A percentile compares a stretch with the other conserved stretches of the same genome.
Conservation (phyloP, 306 rosid genomes). For the Glycine tomentella region DNA sequence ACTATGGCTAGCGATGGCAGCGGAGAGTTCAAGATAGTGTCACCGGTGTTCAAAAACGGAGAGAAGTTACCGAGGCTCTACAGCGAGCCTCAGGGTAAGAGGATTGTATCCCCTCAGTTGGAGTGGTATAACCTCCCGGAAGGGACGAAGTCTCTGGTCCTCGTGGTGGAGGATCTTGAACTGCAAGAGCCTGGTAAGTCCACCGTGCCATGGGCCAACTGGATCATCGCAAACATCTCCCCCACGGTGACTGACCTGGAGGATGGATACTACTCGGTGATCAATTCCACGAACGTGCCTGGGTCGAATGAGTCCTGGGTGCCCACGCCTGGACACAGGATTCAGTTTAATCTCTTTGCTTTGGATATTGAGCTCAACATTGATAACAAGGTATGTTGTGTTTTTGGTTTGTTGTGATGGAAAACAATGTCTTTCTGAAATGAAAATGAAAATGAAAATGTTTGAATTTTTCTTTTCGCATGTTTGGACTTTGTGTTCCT, state of each 20-base stretch:
- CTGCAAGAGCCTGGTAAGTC: slow-evolving; percentile 61
- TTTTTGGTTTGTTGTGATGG: no score
- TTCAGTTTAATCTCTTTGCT: slow-evolving; percentile 79
- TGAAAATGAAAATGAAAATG: no score
- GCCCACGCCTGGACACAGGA: slow-evolving; percentile 72
- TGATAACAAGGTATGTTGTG: slow-evolving; percentile 66
- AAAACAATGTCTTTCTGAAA: no score
- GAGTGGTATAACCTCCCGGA: slow-evolving; percentile 87
- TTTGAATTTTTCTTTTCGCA: no score
- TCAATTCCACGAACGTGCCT: slow-evolving; percentile 57
- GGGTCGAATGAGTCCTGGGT: slow-evolving; percentile 82
- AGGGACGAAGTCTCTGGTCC: slow-evolving; percentile 70
- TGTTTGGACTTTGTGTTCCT: no score
- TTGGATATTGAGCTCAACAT: slow-evolving; percentile 70
- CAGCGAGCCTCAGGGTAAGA: slow-evolving; percentile 64
- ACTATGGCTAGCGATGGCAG: slow-evolving; percentile 54
- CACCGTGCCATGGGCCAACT: slow-evolving; percentile 73
- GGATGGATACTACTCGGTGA: slow-evolving; percentile 22
- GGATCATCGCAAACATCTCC: slow-evolving; percentile 80
- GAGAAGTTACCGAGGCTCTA: slow-evolving; percentile 71
- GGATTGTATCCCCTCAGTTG: slow-evolving; percentile 66
- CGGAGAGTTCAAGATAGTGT: slow-evolving; percentile 66
- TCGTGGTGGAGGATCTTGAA: slow-evolving; percentile 82
- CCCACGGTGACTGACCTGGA: neutral
- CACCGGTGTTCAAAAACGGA: slow-evolving; percentile 56